Conservation (phyloP, 78 protist genomes). For the Ministeria vibrans region DNA sequence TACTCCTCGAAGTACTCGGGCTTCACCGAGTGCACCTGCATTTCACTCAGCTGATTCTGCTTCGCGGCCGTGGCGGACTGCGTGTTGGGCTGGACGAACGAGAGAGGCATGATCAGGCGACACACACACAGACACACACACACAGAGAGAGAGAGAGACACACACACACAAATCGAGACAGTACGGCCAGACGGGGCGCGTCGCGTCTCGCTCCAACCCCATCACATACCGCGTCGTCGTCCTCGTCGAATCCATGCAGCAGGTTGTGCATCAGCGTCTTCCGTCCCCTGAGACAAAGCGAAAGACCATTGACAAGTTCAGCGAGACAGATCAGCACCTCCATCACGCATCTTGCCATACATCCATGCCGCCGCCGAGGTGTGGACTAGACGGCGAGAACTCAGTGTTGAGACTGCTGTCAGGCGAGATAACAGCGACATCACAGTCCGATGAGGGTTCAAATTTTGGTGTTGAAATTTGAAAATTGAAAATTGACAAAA, state of each 20-base stretch:
- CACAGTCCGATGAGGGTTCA: too few relatives aligned
- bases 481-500: too few relatives aligned
- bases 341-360: too few relatives aligned
- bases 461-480: too few relatives aligned
- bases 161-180: background rate
- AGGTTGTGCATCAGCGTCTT: background rate
- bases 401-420: too few relatives aligned
- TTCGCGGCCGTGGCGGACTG: background rate
- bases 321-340: background rate
- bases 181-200: background rate
- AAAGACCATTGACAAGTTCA: background rate
- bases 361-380: too few relatives aligned
- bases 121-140: background rate
- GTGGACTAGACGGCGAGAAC: too few relatives aligned
- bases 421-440: too few relatives aligned
- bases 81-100: background rate
- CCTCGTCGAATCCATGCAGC: background rate
- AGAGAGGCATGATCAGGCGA: too few relatives aligned
- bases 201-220: background rate
- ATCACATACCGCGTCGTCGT: background rate
- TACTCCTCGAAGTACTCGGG: background rate
- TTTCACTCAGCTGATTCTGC: background rate
- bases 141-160: background rate
- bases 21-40: background rate
- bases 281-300: background rate